These are phyloP conservation scores for Annulohypoxylon truncatum DNA, from an alignment of 2,329 filamentous ascomycete species.

Conservation along the genomic window DNA sequence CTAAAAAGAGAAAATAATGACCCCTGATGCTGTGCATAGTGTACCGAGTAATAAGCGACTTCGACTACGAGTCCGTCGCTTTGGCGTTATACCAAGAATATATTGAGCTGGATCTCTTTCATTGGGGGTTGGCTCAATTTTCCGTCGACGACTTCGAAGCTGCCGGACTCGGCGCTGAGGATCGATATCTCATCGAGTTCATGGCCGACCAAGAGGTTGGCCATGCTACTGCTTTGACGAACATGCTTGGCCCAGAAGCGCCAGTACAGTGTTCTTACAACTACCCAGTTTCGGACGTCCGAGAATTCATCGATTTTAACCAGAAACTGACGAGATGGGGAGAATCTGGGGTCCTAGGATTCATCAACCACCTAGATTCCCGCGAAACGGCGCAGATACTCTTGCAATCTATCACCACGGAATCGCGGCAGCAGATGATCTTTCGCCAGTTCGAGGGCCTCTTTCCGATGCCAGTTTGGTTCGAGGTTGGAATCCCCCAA, in stretches of 20 bases:
- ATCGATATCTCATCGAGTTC: conserved; percentile 77
- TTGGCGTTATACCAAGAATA: conserved; percentile 84
- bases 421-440: conserved; percentile 84
- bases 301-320: conserved; percentile 84
- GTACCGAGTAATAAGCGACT: conserved; percentile 83
- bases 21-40: conserved; percentile 55
- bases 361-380: conserved; percentile 80
- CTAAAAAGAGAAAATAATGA: not conserved
- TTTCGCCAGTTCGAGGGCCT: conserved; percentile 86
- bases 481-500: conserved; percentile 82
- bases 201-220: conserved; percentile 83
- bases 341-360: conserved; percentile 84
- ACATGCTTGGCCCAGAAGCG: conserved; percentile 78
- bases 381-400: conserved; percentile 79
- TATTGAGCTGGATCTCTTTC: conserved; percentile 87
- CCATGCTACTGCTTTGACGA: conserved; percentile 80
- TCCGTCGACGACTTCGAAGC: conserved; percentile 75
- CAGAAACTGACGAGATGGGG: conserved; percentile 87
- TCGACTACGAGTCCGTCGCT: conserved; percentile 82
- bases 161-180: conserved; percentile 74
- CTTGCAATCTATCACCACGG: conserved; percentile 79
- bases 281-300: conserved; percentile 80
- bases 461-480: conserved; percentile 86
- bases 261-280: conserved; percentile 83
- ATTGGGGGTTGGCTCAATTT: conserved; percentile 78